These are phyloP conservation scores for Lachnellula willkommii DNA, from an alignment of 2,329 filamentous ascomycete species.

Conservation along the genomic window DNA sequence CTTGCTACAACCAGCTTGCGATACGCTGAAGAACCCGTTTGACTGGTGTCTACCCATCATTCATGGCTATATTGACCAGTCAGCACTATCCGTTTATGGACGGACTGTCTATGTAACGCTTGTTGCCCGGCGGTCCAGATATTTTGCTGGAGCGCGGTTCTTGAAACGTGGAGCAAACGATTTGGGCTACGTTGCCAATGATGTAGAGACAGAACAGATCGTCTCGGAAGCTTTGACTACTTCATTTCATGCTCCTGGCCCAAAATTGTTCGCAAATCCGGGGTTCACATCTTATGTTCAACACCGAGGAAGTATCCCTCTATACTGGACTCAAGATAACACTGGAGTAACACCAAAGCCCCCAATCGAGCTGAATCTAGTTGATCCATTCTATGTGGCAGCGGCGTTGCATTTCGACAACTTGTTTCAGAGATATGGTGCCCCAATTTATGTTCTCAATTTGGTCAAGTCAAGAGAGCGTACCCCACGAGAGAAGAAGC, in stretches of 20 bases:
- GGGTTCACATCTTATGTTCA: slow-evolving; percentile 96
- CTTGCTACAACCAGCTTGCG: slow-evolving; percentile 69
- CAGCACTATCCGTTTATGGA: slow-evolving; percentile 79
- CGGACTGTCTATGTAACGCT: slow-evolving; percentile 86
- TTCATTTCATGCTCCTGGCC: slow-evolving; percentile 88
- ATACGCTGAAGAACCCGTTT: slow-evolving; percentile 70
- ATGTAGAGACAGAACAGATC: slow-evolving; percentile 98
- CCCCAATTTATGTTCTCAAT: slow-evolving; percentile 86
- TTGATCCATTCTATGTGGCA: slow-evolving; percentile 91
- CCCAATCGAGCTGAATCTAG: slow-evolving; percentile 89
- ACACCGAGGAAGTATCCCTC: slow-evolving; percentile 90
- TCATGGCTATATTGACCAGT: slow-evolving; percentile 93
- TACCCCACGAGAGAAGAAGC: slow-evolving; percentile 83
- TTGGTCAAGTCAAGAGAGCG: slow-evolving; percentile 85
- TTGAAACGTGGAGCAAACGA: background rate
- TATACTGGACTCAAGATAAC: slow-evolving; percentile 96
- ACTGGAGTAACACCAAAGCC: slow-evolving; percentile 94
- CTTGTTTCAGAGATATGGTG: slow-evolving; percentile 86
- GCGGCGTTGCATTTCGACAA: slow-evolving; percentile 94
- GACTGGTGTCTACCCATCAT: slow-evolving; percentile 97
- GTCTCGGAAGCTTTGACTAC: slow-evolving; percentile 92
- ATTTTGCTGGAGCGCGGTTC: slow-evolving; percentile 5
- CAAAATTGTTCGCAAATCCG: slow-evolving; percentile 77
- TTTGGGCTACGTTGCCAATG: slow-evolving; percentile 86
- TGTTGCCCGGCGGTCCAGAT: slow-evolving; percentile 84